These are phyloP conservation scores for Naganishia liquefaciens DNA, from an alignment of 1,284 basidiomycete genomes.

Conservation along the genomic window DNA sequence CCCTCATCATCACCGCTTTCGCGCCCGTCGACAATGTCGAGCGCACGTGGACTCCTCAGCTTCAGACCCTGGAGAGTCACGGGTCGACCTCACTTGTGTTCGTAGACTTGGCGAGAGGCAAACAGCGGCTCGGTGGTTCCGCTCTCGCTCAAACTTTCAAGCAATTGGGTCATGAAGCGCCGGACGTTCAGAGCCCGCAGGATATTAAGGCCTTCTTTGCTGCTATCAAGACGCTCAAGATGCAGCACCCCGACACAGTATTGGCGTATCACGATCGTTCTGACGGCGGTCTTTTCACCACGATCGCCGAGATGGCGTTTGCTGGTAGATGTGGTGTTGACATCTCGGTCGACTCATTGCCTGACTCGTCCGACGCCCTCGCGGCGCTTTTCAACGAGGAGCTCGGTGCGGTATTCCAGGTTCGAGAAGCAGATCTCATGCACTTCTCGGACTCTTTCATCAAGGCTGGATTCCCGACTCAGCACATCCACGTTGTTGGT, in stretches of 20 bases:
- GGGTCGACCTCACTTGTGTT: slow-evolving; percentile 73
- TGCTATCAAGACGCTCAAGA: slow-evolving; percentile 70
- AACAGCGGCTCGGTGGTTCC: slow-evolving; percentile 87
- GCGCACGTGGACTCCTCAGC: slow-evolving; percentile 88
- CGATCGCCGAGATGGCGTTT: slow-evolving; percentile 94
- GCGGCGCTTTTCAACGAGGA: slow-evolving; percentile 92
- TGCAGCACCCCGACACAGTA: slow-evolving; percentile 64
- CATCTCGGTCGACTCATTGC: slow-evolving; percentile 56
- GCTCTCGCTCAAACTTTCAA: slow-evolving; percentile 94
- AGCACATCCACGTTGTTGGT: slow-evolving; percentile 74
- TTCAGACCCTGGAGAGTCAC: slow-evolving; percentile 63
- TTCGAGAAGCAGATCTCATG: slow-evolving; percentile 65
- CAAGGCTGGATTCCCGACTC: slow-evolving; percentile 69
- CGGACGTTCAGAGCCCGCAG: slow-evolving; percentile 80
- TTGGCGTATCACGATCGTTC: slow-evolving; percentile 98
- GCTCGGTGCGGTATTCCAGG: slow-evolving; percentile 88
- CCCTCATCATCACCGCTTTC: slow-evolving; percentile 93
- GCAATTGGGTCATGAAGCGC: slow-evolving; percentile 77
- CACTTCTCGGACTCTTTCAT: slow-evolving; percentile 66
- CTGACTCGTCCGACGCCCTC: slow-evolving; percentile 60
- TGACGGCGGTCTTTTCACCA: slow-evolving; percentile 91
- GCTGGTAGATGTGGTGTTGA: slow-evolving; percentile 78
- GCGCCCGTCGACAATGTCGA: slow-evolving; percentile 78
- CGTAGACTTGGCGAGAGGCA: slow-evolving; percentile 83
- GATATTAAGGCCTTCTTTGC: slow-evolving; percentile 79